Evolutionary conservation across 139 green algal genomes (phyloP), one percentile per base, ranked within the genome.

Genomic region (Trebouxia sp.): DNA sequence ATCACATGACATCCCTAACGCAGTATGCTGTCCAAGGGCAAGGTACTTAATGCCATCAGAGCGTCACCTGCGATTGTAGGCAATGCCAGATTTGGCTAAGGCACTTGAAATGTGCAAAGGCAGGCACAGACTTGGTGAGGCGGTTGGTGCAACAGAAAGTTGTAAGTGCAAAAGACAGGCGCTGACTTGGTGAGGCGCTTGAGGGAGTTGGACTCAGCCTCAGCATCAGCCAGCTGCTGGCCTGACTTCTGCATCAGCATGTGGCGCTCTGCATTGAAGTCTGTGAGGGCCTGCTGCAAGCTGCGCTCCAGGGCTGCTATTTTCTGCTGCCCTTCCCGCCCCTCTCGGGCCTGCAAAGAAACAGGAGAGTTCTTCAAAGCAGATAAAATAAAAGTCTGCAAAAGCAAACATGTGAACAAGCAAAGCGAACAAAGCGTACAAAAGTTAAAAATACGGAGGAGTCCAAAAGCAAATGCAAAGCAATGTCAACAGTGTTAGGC

Each of bases 291-390:
- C 82, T 91, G 81, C 53, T 86, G 87, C 76, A 97, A 53, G 55
- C 83, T 90, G 6, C 65, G 53, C 78, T 97, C 92, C 76, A 97
- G 84, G 5, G 84, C 77, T 0, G 76, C 70, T 9, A 93, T 88
- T 75, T 90, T 89, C 56, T 81, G 83, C 10, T 75, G 47, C 4
- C 58, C 65, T 39, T 84, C 85, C 26, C 74, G 35, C 20, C 91
- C 79, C 56, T 89, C 81, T 1, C 83, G 72, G 0, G 83, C 80
- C 82, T 89, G 67, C 14, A 53, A 10, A n/a, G n/a, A n/a, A n/a
- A n/a, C n/a, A n/a, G n/a, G n/a, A n/a, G n/a, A n/a, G n/a, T n/a
- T n/a, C n/a, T n/a, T n/a, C n/a, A n/a, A n/a, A n/a, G n/a, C 58
- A 38, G 20, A 14, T 14, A 39, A 24, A 14, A 17, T 72, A 72